Evolutionary conservation across 257 asterid genomes (phyloP).

Genomic region (Schizonepeta tenuifolia): DNA sequence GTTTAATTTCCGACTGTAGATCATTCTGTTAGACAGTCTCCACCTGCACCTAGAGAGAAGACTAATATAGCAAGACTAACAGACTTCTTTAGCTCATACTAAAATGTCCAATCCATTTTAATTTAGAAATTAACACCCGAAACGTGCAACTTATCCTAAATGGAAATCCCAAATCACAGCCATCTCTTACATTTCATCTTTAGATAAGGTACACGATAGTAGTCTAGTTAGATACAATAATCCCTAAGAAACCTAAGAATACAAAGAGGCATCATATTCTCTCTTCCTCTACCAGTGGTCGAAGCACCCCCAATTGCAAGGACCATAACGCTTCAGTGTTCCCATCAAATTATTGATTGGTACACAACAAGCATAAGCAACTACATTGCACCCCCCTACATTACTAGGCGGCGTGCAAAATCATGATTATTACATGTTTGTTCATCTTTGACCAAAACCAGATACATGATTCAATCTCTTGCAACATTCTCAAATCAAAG

Average conservation of each 20-base stretch:
- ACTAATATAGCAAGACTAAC: not conserved
- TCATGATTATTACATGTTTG: not conserved
- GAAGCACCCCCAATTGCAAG: not conserved
- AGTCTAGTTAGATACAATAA: slow-evolving; percentile 15
- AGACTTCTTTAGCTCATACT: slow-evolving; percentile 5
- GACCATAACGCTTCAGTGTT: slow-evolving; percentile 14
- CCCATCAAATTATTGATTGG: not conserved
- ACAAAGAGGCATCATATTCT: slow-evolving; percentile 4
- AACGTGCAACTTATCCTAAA: not conserved
- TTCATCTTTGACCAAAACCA: not conserved
- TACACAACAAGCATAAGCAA: not conserved
- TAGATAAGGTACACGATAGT: slow-evolving; percentile 6
- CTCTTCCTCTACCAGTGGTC: slow-evolving; percentile 2
- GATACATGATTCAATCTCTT: too few relatives aligned
- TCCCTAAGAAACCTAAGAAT: slow-evolving; percentile 16
- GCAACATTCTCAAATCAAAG: slow-evolving; percentile 12
- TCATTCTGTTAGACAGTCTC: not conserved
- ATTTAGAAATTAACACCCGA: not conserved
- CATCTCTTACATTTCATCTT: not conserved
- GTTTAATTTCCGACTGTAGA: slow-evolving; percentile 2
- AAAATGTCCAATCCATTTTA: not conserved
- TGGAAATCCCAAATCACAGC: not conserved
- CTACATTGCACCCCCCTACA: not conserved
- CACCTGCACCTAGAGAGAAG: not conserved
- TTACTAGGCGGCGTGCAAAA: not conserved